Evolutionary conservation across 208 protist genomes (phyloP), one percentile per base, ranked within the genome.

Genomic region (Crithidia brevicula): DNA sequence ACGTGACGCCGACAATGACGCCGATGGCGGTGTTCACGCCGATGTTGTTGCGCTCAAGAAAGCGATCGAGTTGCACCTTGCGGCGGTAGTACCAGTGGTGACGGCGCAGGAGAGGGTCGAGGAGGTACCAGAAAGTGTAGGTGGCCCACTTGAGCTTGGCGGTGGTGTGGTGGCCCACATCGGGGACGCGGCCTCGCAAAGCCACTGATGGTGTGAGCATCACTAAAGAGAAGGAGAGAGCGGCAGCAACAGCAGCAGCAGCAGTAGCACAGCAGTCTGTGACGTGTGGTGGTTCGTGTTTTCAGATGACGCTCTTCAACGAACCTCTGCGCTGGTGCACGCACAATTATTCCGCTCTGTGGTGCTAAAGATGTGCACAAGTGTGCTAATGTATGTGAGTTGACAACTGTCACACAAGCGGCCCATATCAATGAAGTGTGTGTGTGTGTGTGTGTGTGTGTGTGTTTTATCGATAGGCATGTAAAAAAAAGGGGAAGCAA

Each of bases 131-230:
- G 56, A 92, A 95, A 18, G 82, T 75, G 72, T 83, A 87, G 18
- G 85, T 92, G 18, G 90, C 90, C 87, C 90, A 95, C 57, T 85
- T 85, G 16, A 92, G 0, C 36, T 59, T 68, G 25, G 89, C 87
- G 16, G 72, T 74, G 11, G 84, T 85, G 38, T 75, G 40, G 42
- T 88, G 82, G 25, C 74, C 72, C 18, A 78, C 81, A n/a, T 78
- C 51, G 3, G 67, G 75, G 38, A 86, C 73, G 56, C 81, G 79
- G 28, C 61, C 76, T 18, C 53, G 63, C 49, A 52, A 53, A 40
- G n/a, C 34, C 38, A 57, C 8, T n/a, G 60, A 70, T 8, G 22
- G 49, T 5, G 42, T 45, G 16, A 72, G 40, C 57, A 73, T 63
- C n/a, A n/a, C n/a, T n/a, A n/a, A n/a, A n/a, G n/a, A n/a, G n/a